Evolutionary conservation across 345 rosid genomes (phyloP).

Genomic region (sweet orange (Citrus sinensis)): DNA sequence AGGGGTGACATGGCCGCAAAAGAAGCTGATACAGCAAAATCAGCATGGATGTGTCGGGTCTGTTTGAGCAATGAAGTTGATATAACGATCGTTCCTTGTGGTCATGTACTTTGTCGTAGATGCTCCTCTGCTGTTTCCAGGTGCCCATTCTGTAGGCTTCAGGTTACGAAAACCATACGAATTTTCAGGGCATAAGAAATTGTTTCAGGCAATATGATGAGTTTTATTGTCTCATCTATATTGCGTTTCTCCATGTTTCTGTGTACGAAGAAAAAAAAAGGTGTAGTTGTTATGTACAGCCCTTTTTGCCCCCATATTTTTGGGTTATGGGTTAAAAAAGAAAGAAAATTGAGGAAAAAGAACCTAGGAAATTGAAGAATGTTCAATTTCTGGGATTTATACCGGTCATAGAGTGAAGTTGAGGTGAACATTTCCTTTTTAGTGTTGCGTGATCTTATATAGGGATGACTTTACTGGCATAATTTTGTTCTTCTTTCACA

Average conservation of each 20-base stretch:
- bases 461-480: background rate
- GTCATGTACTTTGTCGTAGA: slow-evolving; percentile 80
- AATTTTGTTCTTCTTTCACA: background rate
- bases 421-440: background rate
- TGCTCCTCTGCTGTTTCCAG: slow-evolving; percentile 78
- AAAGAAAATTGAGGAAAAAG: background rate
- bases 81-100: slow-evolving; percentile 75
- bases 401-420: background rate
- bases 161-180: slow-evolving; percentile 58
- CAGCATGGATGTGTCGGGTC: slow-evolving; percentile 83
- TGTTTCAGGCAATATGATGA: background rate
- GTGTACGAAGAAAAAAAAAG: no score
- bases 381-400: background rate
- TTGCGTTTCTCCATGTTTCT: background rate
- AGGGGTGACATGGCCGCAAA: slow-evolving; percentile 63
- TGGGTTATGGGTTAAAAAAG: background rate
- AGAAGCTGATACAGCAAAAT: slow-evolving; percentile 84
- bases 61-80: slow-evolving; percentile 80
- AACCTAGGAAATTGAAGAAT: background rate
- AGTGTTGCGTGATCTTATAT: background rate
- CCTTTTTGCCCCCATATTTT: background rate
- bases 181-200: slow-evolving; percentile 58
- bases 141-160: slow-evolving; percentile 89
- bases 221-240: background rate
- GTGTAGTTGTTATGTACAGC: background rate